These are phyloP conservation scores for Tanacetum coccineum DNA, from an alignment of 129 eudicot genomes.

Conservation along the genomic window DNA sequence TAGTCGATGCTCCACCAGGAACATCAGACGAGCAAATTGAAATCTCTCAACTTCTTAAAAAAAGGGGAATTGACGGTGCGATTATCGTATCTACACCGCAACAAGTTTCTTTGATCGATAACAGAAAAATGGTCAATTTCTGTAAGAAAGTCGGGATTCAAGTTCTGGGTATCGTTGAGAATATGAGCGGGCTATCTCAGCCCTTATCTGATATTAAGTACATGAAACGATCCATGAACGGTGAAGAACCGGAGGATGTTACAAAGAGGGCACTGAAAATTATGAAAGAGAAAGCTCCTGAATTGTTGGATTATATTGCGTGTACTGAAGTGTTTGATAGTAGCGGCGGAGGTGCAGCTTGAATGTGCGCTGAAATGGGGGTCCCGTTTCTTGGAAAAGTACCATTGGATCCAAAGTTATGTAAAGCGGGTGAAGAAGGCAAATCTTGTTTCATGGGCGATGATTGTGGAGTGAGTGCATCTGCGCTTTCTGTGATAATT, in stretches of 20 bases:
- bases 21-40: slow-evolving; percentile 92
- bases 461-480: slow-evolving; percentile 60
- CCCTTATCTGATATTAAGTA: slow-evolving; percentile 53
- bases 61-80: slow-evolving; percentile 83
- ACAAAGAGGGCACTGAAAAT: slow-evolving; percentile 43
- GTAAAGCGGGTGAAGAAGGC: slow-evolving; percentile 94
- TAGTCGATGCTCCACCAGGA: slow-evolving; percentile 93
- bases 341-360: slow-evolving; percentile 74
- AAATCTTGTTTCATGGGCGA: slow-evolving; percentile 68
- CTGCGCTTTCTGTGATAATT: slow-evolving; percentile 61
- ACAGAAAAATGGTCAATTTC: slow-evolving; percentile 71
- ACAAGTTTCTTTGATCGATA: slow-evolving; percentile 87
- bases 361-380: slow-evolving; percentile 76
- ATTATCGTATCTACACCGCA: slow-evolving; percentile 88
- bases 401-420: slow-evolving; percentile 76
- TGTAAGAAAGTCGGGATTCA: slow-evolving; percentile 77
- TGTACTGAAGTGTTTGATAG: slow-evolving; percentile 78
- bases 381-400: slow-evolving; percentile 85
- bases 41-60: slow-evolving; percentile 71
- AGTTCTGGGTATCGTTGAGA: slow-evolving; percentile 87
- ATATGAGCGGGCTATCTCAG: slow-evolving; percentile 85
- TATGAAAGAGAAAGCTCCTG: slow-evolving; percentile 71
- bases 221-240: slow-evolving; percentile 37
- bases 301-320: slow-evolving; percentile 52
- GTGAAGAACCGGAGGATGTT: slow-evolving; percentile 55